A percentile compares a stretch with the other conserved stretches of the same genome.
Conservation (phyloP, 1,284 basidiomycete species). For the Ustilago loliicola region DNA sequence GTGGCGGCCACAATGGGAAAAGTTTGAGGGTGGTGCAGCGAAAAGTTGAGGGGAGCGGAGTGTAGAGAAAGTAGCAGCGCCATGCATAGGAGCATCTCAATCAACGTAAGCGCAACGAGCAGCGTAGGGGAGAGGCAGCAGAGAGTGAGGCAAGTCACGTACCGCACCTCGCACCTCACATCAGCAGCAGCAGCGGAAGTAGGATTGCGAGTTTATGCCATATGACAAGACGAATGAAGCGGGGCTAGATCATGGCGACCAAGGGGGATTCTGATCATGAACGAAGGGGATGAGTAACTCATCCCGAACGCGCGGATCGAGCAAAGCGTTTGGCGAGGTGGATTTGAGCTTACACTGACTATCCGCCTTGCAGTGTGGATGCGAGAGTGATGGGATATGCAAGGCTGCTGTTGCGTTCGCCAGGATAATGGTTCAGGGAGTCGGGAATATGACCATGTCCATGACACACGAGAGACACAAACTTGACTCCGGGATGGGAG, state of each 20-base stretch:
- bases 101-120: constrained; percentile 13
- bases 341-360: constrained; percentile 2
- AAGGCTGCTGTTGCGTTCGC: constrained; percentile 8
- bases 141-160: background rate
- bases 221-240: constrained; percentile 33
- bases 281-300: background rate
- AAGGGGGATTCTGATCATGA: background rate
- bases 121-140: background rate
- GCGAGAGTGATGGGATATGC: constrained; percentile 8
- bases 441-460: constrained; percentile 15
- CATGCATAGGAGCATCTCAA: constrained; percentile 5
- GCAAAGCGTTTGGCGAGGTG: background rate
- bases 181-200: background rate
- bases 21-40: constrained; percentile 3
- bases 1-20: background rate
- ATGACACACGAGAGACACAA: constrained; percentile 7
- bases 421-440: background rate
- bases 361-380: background rate
- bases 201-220: constrained; percentile 12
- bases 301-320: constrained; percentile 21
- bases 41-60: constrained; percentile 8
- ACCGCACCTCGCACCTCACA: background rate
- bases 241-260: constrained; percentile 8
- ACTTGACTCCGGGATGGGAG: constrained; percentile 20
- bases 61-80: background rate